These are phyloP conservation scores for Colletotrichum lindemuthianum DNA, from an alignment of 2,329 filamentous ascomycete species.

Conservation along the genomic window DNA sequence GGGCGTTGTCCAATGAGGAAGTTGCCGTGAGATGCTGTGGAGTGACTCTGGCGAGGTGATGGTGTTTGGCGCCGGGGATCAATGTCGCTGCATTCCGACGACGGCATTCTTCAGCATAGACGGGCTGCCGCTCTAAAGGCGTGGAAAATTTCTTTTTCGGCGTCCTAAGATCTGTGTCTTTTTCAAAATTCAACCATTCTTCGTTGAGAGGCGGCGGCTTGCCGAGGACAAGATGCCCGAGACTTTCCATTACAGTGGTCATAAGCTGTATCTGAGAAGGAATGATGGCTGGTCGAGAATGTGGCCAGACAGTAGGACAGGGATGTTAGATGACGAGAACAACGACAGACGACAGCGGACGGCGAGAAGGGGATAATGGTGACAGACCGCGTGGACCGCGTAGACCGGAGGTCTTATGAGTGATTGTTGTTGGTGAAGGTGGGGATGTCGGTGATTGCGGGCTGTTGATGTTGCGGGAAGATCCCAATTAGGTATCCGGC, in stretches of 20 bases:
- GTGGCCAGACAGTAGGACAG: not conserved
- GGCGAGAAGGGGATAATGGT: not conserved
- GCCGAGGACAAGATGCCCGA: conserved; percentile 19
- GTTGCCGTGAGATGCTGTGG: conserved; percentile 42
- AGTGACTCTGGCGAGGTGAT: conserved; percentile 48
- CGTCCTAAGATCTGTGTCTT: conserved; percentile 40
- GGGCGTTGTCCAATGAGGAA: conserved; percentile 46
- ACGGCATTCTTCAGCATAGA: conserved; percentile 54
- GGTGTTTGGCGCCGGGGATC: conserved; percentile 46
- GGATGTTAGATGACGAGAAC: not conserved
- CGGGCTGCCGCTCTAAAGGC: conserved; percentile 47
- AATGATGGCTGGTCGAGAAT: not conserved
- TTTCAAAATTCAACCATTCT: conserved; percentile 53
- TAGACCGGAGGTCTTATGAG: conserved; percentile 7
- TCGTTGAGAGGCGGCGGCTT: conserved; percentile 49
- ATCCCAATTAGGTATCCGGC: conserved; percentile 30
- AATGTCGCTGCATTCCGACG: conserved; percentile 49
- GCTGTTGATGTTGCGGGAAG: conserved; percentile 27
- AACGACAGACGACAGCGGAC: too few species aligned
- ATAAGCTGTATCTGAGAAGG: too few species aligned
- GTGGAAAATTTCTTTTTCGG: conserved; percentile 42
- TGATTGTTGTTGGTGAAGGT: conserved; percentile 6
- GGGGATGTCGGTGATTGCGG: conserved; percentile 29
- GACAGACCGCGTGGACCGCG: not conserved
- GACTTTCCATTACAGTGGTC: conserved; percentile 2